Conservation (phyloP, 1,139 yeast genomes). For the Lodderomyces pseudojiufengensis region DNA sequence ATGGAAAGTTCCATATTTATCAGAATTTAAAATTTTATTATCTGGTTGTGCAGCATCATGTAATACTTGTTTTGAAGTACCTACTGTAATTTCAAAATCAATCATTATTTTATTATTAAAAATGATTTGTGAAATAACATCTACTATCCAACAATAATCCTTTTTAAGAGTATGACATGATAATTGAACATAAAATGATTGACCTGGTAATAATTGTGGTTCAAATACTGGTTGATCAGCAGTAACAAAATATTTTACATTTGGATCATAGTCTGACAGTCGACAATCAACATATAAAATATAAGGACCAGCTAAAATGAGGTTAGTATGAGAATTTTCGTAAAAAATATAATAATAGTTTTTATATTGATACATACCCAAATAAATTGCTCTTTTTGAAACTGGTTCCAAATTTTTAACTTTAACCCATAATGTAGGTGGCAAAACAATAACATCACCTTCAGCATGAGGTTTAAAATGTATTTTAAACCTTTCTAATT, state of each 20-base stretch:
- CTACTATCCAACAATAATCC: slow-evolving; percentile 73
- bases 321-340: too few species aligned
- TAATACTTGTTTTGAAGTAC: slow-evolving; percentile 45
- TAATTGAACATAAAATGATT: slow-evolving; percentile 48
- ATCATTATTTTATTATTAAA: slow-evolving; percentile 70
- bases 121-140: slow-evolving; percentile 79
- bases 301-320: slow-evolving; percentile 67
- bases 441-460: slow-evolving; percentile 18
- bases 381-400: slow-evolving; percentile 79
- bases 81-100: slow-evolving; percentile 65
- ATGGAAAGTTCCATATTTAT: slow-evolving; percentile 28
- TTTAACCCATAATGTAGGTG: slow-evolving; percentile 51
- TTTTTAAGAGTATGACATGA: slow-evolving; percentile 33
- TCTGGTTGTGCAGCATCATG: slow-evolving; percentile 29
- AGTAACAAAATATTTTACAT: slow-evolving; percentile 51
- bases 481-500: slow-evolving; percentile 34
- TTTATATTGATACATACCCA: too few species aligned
- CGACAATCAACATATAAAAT: slow-evolving; percentile 81
- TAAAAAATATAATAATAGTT: too few species aligned
- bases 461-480: slow-evolving; percentile 27
- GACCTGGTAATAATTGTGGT: slow-evolving; percentile 65
- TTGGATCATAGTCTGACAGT: slow-evolving; percentile 58
- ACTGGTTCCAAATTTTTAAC: slow-evolving; percentile 71
- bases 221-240: slow-evolving; percentile 70
- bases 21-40: slow-evolving; percentile 26